phyloP scores from a whole-genome alignment of 768 basidiomycete species.

The Omphalotus guepiniiformis region DNA sequence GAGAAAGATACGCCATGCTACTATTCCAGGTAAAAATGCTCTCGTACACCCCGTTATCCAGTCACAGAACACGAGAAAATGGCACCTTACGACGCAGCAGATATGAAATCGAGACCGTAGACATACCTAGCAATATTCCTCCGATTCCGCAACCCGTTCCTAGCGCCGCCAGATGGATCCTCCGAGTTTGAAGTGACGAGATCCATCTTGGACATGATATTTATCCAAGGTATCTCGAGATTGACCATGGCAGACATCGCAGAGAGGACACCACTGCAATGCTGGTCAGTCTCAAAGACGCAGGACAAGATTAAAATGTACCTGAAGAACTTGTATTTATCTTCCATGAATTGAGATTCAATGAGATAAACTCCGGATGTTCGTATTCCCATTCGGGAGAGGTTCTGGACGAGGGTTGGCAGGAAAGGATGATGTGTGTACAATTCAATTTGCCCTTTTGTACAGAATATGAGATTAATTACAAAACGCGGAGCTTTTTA shows the following conservation, averaged over 20 bases:
- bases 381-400: slow-evolving; percentile 74
- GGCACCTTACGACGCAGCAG: too few species aligned
- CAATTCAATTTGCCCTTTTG: slow-evolving; percentile 92
- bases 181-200: slow-evolving; percentile 70
- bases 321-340: slow-evolving; percentile 98
- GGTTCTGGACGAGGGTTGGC: slow-evolving; percentile 77
- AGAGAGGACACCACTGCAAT: slow-evolving; percentile 79
- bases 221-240: slow-evolving; percentile 94
- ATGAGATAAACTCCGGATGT: slow-evolving; percentile 90
- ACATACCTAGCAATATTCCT: slow-evolving; percentile 81
- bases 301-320: slow-evolving; percentile 20
- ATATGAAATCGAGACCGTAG: slow-evolving; percentile 1
- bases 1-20: too few species aligned
- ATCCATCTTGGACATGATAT: slow-evolving; percentile 99
- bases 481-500: neutral
- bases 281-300: slow-evolving; percentile 9
- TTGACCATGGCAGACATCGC: slow-evolving; percentile 99
- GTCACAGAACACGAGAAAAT: too few species aligned
- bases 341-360: slow-evolving; percentile 99
- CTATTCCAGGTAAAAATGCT: too few species aligned
- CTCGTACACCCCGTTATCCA: too few species aligned
- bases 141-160: slow-evolving; percentile 69
- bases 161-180: slow-evolving; percentile 51
- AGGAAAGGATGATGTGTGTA: slow-evolving; percentile 99
- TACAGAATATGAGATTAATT: neutral